Base-by-base conservation (phyloP, 306 rosid species). In the Myrica gale region DNA sequence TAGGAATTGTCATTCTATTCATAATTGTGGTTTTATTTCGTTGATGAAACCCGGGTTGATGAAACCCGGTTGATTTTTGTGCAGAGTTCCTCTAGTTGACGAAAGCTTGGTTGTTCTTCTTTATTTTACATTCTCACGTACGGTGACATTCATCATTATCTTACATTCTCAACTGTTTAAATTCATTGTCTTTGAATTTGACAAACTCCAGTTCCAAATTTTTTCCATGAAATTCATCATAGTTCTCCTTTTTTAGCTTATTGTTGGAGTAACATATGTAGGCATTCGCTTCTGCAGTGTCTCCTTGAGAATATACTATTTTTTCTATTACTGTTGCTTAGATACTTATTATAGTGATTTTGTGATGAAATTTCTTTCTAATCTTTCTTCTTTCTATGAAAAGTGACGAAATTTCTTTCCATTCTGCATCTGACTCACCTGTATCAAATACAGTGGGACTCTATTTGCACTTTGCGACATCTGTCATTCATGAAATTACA, bases 41-140 rank as follows among this genome's bases (percentile, higher is more conserved):
- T 80, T 86, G 61, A 68, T 68, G 65, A 72, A 75, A 55, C 75
- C 77, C 13, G 73, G n/a, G n/a, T n/a, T n/a, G n/a, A n/a, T n/a
- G n/a, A n/a, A n/a, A n/a, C n/a, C n/a, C n/a, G n/a, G 26, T 82
- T 69, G 67, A 72, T 79, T 69, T 69, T 60, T 60, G 56, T 69
- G 75, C 92, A 95, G 99, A 81, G 87, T 85, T 79, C 98, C 97
- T 58, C 66, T 89, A 51, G 82, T 95, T 41, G 86, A 92, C 54
- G 99, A 95, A 81, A 79, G 96, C 66, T 82, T 90, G 57, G 97
- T 95, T 87, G 93, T 95, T 80, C 76, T 92, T 53, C 96, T 93
- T 74, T 95, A 83, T 82, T 88, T 89, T 83, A 71, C 74, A 74
- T 90, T 88, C 81, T 46, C 99, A 79, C 91, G 98, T 92, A 84